Conservation (phyloP, 202 grass and related monocot genomes). For the Cymbopogon flexuosus region DNA sequence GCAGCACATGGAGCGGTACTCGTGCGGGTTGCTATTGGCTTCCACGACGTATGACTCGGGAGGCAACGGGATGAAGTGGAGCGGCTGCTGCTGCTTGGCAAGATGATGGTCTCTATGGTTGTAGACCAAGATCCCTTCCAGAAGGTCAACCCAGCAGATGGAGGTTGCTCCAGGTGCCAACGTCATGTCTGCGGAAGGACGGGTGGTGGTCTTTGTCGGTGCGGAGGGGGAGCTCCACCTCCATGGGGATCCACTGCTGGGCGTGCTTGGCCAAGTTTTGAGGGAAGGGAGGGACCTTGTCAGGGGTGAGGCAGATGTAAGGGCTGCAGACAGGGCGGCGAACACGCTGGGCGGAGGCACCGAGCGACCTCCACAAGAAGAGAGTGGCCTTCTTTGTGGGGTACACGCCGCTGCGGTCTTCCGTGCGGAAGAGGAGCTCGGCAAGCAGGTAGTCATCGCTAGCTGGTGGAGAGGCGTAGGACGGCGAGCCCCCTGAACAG, state of each 20-base stretch:
- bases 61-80: not conserved
- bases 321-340: not conserved
- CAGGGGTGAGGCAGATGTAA: not conserved
- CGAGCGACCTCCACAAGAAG: not conserved
- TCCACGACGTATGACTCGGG: not conserved
- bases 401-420: too few species aligned
- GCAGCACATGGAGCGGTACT: not conserved
- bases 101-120: not conserved
- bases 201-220: not conserved
- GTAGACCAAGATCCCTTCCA: not conserved
- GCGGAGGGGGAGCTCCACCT: not conserved
- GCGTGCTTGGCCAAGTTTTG: rapidly evolving
- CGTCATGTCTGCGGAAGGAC: not conserved
- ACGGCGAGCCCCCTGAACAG: not conserved
- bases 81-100: not conserved
- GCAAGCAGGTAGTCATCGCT: not conserved
- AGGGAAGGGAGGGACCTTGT: not conserved
- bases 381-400: not conserved
- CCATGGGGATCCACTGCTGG: not conserved
- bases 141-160: not conserved
- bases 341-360: not conserved
- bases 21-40: not conserved
- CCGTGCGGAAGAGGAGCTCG: not conserved
- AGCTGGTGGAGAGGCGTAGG: not conserved
- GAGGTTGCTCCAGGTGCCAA: not conserved